Percentiles rank a stretch among this genome's conserved stretches.
Conservation (phyloP, 2,329 filamentous ascomycete species). For the Trichoderma guizhouense region DNA sequence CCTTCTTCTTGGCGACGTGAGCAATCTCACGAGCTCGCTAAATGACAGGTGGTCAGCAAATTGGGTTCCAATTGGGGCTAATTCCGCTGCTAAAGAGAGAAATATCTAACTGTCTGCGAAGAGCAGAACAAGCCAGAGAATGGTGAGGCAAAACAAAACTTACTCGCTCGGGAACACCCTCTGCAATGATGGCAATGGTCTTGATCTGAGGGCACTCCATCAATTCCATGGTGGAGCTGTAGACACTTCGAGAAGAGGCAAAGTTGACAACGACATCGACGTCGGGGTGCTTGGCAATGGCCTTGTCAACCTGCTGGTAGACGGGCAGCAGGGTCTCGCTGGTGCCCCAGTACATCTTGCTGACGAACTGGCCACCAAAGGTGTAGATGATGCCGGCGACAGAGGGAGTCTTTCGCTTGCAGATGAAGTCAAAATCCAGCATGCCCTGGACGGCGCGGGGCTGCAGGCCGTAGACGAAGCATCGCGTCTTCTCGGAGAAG, state of each 20-base stretch:
- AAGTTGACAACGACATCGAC: conserved; percentile 99
- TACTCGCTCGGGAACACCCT: conserved; percentile 97
- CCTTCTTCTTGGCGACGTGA: conserved; percentile 96
- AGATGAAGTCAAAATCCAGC: conserved; percentile 99
- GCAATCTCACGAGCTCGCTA: conserved; percentile 97
- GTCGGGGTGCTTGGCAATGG: conserved; percentile 92
- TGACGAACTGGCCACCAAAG: conserved; percentile 99
- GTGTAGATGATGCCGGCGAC: conserved; percentile 99
- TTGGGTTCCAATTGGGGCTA: conserved; percentile 22
- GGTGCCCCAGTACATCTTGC: conserved; percentile 99
- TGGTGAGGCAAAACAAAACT: conserved; percentile 36
- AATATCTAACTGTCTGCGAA: neutral
- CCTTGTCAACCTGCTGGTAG: conserved; percentile 92
- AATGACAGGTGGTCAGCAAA: neutral
- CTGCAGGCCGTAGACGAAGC: conserved; percentile 99
- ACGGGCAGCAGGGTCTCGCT: conserved; percentile 98
- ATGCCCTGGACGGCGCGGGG: conserved; percentile 87
- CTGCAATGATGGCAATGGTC: conserved; percentile 98
- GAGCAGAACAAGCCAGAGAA: neutral
- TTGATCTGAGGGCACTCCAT: conserved; percentile 97
- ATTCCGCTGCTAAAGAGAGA: neutral
- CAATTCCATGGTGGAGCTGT: conserved; percentile 96
- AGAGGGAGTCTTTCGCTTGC: conserved; percentile 94
- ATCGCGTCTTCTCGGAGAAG: conserved; percentile 99
- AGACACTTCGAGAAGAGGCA: conserved; percentile 96